These are phyloP conservation scores for Nigrospora sphaerica DNA, from an alignment of 2,329 filamentous ascomycete species.

Conservation along the genomic window DNA sequence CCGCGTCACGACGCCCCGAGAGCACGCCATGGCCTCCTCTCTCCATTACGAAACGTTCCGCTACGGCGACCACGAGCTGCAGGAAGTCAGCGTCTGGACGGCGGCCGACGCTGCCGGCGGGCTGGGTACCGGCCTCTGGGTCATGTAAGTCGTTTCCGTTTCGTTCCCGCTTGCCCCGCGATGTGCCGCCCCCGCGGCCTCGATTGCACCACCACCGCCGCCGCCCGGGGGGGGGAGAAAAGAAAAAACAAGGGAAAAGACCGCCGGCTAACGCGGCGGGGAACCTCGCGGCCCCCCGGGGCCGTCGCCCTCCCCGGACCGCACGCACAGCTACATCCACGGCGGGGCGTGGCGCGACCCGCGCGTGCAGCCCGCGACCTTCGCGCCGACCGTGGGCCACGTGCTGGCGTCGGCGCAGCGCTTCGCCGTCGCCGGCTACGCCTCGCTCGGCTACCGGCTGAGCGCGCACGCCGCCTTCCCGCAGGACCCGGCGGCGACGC, in stretches of 20 bases:
- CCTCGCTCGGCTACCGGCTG: constrained; percentile 59
- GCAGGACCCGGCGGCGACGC: constrained; percentile 30
- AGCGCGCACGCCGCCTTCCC: constrained; percentile 43
- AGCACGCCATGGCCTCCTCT: constrained; percentile 16
- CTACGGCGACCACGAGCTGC: constrained; percentile 29
- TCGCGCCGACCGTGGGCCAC: constrained; percentile 34
- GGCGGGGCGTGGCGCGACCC: constrained; percentile 60
- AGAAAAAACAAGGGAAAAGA: too few relatives aligned
- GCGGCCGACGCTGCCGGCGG: constrained; percentile 8
- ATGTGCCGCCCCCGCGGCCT: neutral
- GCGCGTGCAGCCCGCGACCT: constrained; percentile 35
- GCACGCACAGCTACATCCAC: constrained; percentile 42
- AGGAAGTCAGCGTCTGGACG: constrained; percentile 40
- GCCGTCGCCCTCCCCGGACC: neutral
- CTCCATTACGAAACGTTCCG: constrained; percentile 18
- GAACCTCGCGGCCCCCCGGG: too few relatives aligned
- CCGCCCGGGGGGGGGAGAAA: too few relatives aligned
- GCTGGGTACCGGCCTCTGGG: constrained; percentile 15
- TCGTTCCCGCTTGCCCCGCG: neutral
- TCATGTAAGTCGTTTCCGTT: constrained; percentile 15
- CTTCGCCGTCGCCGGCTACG: constrained; percentile 47
- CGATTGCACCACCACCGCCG: too few relatives aligned
- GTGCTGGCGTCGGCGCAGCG: constrained; percentile 24
- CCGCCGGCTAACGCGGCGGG: too few relatives aligned
- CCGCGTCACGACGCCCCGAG: neutral